Evolutionary conservation across 306 rosid genomes (phyloP).

Genomic region (Vigna unguiculata): DNA sequence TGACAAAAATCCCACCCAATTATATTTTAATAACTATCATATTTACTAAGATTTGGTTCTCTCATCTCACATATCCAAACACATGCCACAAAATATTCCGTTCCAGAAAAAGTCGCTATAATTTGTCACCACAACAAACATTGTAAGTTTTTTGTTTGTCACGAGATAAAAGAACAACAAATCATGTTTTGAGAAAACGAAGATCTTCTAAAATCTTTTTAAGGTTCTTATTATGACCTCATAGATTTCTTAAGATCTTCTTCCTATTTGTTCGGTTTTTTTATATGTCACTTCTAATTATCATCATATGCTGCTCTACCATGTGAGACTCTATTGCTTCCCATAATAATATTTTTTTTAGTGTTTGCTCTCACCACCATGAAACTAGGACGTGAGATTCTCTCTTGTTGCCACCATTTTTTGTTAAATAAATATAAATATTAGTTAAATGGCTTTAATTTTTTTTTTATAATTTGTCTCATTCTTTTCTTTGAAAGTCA

Average conservation of each 20-base stretch:
- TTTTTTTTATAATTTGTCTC: too few species aligned
- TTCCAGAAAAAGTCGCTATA: slow-evolving; percentile 47
- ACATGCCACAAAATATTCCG: slow-evolving; percentile 82
- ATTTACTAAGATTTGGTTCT: slow-evolving; percentile 59
- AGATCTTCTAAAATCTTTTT: slow-evolving; percentile 64
- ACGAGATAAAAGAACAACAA: slow-evolving; percentile 50
- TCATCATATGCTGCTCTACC: slow-evolving; percentile 42
- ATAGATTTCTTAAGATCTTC: slow-evolving; percentile 55
- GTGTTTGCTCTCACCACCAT: not conserved
- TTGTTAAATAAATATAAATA: not conserved
- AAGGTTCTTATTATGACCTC: slow-evolving; percentile 58
- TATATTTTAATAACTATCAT: slow-evolving; percentile 54
- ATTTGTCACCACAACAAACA: slow-evolving; percentile 24
- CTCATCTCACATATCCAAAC: slow-evolving; percentile 61
- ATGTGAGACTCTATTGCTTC: slow-evolving; percentile 49
- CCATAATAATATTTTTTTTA: not conserved
- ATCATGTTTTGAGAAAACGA: slow-evolving; percentile 48
- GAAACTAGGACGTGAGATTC: slow-evolving; percentile 1
- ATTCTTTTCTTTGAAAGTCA: too few species aligned
- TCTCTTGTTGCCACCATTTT: not conserved
- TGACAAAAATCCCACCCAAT: slow-evolving; percentile 54
- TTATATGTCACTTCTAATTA: slow-evolving; percentile 30
- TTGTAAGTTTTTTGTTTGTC: slow-evolving; percentile 43
- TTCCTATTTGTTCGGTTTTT: slow-evolving; percentile 3
- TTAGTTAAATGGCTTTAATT: too few species aligned